These are phyloP conservation scores for Podaxis carcinomalis DNA, from an alignment of 768 basidiomycete genomes.

Conservation along the genomic window DNA sequence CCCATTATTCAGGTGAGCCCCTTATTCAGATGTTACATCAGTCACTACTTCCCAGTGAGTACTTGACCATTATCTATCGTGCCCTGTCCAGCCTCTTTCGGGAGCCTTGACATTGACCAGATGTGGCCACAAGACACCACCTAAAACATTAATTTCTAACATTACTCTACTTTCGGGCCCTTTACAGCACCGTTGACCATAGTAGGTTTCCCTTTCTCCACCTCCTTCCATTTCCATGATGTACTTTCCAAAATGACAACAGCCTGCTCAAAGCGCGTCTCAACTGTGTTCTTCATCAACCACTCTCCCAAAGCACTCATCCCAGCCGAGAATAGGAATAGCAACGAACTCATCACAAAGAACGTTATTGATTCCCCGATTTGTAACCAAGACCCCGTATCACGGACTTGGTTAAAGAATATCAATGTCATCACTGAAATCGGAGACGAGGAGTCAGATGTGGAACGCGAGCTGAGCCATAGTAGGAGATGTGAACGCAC, in stretches of 20 bases:
- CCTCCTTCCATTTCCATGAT: too few relatives aligned
- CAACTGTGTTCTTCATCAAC: constrained; percentile 38
- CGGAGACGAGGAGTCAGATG: neutral
- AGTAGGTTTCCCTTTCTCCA: too few relatives aligned
- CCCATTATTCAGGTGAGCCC: too few relatives aligned
- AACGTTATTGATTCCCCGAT: constrained; percentile 88
- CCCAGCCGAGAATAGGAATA: constrained; percentile 76
- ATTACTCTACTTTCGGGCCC: too few relatives aligned
- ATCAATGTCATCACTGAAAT: constrained; percentile 72
- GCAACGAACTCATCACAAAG: constrained; percentile 78
- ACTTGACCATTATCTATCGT: too few relatives aligned
- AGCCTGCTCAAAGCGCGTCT: neutral
- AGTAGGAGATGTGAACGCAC: constrained; percentile 26
- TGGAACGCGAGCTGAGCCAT: neutral
- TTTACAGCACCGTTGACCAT: too few relatives aligned
- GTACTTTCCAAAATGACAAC: neutral
- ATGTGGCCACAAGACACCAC: too few relatives aligned
- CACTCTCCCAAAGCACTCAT: constrained; percentile 71
- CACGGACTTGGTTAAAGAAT: constrained; percentile 81
- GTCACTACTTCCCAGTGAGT: too few relatives aligned
- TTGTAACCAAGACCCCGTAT: constrained; percentile 86
- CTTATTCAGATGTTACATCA: too few relatives aligned
- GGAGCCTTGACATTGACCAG: too few relatives aligned
- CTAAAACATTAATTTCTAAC: too few relatives aligned
- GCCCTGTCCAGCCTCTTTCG: too few relatives aligned